These are phyloP conservation scores for Mycena haematopus DNA, from an alignment of 768 basidiomycete species.

Conservation along the genomic window DNA sequence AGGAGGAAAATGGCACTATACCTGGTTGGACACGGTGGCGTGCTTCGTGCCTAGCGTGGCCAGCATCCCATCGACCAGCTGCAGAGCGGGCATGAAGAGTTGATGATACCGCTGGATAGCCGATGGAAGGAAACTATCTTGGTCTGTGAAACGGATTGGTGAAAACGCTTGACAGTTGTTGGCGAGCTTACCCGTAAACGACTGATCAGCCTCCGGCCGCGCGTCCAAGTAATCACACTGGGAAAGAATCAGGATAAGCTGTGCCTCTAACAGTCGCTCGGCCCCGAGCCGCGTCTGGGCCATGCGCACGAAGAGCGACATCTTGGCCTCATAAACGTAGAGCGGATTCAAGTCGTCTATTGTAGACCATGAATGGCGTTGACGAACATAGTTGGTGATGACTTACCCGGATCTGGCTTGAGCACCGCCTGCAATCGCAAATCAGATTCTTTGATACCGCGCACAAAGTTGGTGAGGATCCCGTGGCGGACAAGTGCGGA, in stretches of 20 bases:
- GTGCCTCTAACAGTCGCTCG: conserved; percentile 81
- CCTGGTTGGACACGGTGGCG: conserved; percentile 72
- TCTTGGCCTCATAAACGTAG: conserved; percentile 95
- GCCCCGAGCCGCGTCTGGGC: conserved; percentile 85
- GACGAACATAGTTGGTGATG: not conserved
- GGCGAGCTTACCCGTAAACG: conserved; percentile 70
- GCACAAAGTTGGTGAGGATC: conserved; percentile 80
- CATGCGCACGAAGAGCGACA: conserved; percentile 87
- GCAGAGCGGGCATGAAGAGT: conserved; percentile 84
- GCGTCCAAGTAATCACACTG: conserved; percentile 90
- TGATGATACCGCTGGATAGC: conserved; percentile 92
- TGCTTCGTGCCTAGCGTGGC: conserved; percentile 79
- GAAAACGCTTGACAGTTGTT: not conserved
- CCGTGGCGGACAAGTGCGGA: conserved; percentile 72
- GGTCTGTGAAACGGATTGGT: conserved; percentile 55
- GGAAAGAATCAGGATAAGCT: conserved; percentile 73
- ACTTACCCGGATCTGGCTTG: conserved; percentile 86
- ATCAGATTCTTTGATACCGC: conserved; percentile 86
- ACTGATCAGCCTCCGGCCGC: conserved; percentile 81
- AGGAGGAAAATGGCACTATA: conserved; percentile 34
- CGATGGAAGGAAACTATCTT: conserved; percentile 86
- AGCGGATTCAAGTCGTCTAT: conserved; percentile 88
- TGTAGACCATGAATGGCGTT: conserved; percentile 9
- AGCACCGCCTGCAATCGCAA: conserved; percentile 73
- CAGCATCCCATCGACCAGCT: conserved; percentile 78